Base-by-base conservation (phyloP, 2,329 filamentous ascomycete genomes). In the Diaporthe caulivora region DNA sequence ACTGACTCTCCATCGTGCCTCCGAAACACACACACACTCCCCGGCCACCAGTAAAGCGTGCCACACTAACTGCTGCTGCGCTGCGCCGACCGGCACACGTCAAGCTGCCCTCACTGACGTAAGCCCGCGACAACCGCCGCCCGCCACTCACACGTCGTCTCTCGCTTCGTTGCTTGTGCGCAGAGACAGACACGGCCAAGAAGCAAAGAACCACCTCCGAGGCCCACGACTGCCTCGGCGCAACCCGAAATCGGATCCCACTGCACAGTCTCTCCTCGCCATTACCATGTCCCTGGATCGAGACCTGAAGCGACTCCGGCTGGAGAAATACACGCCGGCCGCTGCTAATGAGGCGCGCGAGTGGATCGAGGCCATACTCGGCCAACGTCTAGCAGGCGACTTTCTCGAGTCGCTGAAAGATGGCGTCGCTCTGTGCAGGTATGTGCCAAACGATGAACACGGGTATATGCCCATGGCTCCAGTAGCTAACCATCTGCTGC, bases 361-460 rank as follows among this genome's bases (percentile, higher is more conserved):
- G 76, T 99, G 97, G 95, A 95, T 99, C 76, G 95, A 98, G 83
- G 89, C 91, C 51, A 88, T 91, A 1, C 85, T 99, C 44, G 94
- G 93, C 76, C 92, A 95, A 81, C 89, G 87, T 67, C 86, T 98
- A 72, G 86, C 93, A 0, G 89, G 90, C 40, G 97, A 99, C 83
- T 87, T 99, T 65, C 88, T 99, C 18, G 94, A 97, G 73, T 91
- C 89, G 24, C 87, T 99, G 65, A 97, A 95, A 84, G 95, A 98
- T 87, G 97, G 97, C 70, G 93, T 96, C 51, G 93, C 93, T 42
- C 89, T 99, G 37, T 99, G 97, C 94, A 96, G 92, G 94, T 97
- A 88, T 79, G 91, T 81, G 29, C 60, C 44, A 24, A 40, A 2
- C 2, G 6, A 29, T 8, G 10, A 26, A 53, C 42, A 34, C 13